Evolutionary conservation across 2,329 filamentous ascomycete species (phyloP).

Genomic region (Botrytis fabae): DNA sequence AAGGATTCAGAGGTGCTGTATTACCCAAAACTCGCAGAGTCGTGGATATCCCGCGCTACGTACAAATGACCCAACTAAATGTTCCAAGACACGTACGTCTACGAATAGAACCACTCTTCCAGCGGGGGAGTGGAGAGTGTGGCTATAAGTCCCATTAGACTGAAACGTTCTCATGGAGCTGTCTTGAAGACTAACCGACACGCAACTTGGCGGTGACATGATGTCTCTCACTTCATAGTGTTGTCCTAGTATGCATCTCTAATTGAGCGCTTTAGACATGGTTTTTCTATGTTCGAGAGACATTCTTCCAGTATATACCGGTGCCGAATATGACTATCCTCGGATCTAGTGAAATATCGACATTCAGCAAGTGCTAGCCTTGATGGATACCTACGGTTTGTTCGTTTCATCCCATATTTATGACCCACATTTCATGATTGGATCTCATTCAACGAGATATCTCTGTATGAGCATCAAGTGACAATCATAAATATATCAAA

Average conservation of each 20-base stretch:
- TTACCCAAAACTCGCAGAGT: not conserved
- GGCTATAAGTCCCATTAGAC: not conserved
- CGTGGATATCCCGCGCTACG: not conserved
- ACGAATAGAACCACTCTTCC: not conserved
- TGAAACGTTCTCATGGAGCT: not conserved
- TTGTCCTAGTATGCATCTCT: not conserved
- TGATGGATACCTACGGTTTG: no score
- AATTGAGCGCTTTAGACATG: not conserved
- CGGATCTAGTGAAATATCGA: not conserved
- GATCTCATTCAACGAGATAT: not conserved
- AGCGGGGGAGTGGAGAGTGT: not conserved
- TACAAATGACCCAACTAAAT: not conserved
- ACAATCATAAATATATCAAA: not conserved
- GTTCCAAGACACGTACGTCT: not conserved
- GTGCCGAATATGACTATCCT: not conserved
- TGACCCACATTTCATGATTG: not conserved
- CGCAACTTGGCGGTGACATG: not conserved
- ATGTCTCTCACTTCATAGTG: not conserved
- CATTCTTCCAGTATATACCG: not conserved
- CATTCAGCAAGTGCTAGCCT: not conserved
- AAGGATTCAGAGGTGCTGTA: not conserved
- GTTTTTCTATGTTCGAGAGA: no score
- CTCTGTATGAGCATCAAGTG: not conserved
- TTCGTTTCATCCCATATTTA: not conserved
- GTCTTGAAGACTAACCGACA: not conserved